Evolutionary conservation across 805 yeast species (phyloP), one percentile per base, ranked within the genome.

Genomic region (Cyberlindnera galapagoensis): DNA sequence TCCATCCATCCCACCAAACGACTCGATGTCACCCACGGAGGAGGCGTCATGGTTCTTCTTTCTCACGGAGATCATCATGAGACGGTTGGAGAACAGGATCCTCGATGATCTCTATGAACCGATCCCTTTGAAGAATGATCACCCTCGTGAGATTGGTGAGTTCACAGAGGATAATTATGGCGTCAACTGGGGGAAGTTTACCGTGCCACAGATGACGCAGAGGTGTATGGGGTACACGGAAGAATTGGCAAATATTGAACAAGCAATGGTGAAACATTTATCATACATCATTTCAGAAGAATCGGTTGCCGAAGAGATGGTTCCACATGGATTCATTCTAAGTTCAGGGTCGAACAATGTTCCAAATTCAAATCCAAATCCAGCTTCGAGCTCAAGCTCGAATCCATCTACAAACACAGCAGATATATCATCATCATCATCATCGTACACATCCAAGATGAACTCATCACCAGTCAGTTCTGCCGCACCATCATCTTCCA

Each of bases 11-110:
- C 52, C 54, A 4, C 20, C 44, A 8, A 44, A 44, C 21, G 38
- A 42, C 2, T 32, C 46, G 1, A n/a, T 38, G 28, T 38, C 30
- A 10, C 15, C 38, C 1, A 30, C 24, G 13, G 52, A 47, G 17
- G 50, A 49, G 26, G 30, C 41, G 6, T 36, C 49, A 20, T 49
- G 54, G 52, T 44, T 49, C 33, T 49, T 33, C 30, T 44, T 39
- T 24, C 25, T 49, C 3, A 49, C 54, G 3, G 54, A 47, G 30
- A 44, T 49, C 12, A 41, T 43, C 6, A 28, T 49, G 18, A 31
- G 54, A 29, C 47, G 42, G 28, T 26, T 49, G 17, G 54, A 49
- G 21, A 49, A 49, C 28, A 39, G 44, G 18, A 26, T 49, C 15
- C 23, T 49, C 11, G 48, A 49, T 38, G 51, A 47, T 9, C 39